Evolutionary conservation across 164 flowering plant genomes (phyloP), one percentile per base, ranked within the genome.

Genomic region (Magnolia sinica): DNA sequence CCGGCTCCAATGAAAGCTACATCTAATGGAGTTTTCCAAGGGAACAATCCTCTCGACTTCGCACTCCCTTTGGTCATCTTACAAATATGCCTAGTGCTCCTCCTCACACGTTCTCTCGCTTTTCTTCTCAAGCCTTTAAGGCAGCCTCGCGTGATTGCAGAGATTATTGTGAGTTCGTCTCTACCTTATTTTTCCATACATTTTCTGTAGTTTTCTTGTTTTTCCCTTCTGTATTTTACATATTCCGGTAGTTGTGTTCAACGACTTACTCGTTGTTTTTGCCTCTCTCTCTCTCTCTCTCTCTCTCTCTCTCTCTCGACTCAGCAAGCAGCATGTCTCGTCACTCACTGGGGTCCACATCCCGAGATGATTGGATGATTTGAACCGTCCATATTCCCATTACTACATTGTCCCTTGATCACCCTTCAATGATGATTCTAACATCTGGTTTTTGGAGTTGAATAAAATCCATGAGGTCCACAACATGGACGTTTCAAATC

Each of bases 81-180:
- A 45, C 98, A 95, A 84, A 91, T 95, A 71, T 88, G 92, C 45
- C 7, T 37, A 37, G 45, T 37, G 45, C 7, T 37, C 0, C 0
- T 5, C 45, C 7, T 37, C 45, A 37, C 45, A 37, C 81, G 73
- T 95, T 14, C 97, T 91, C 92, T 95, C 58, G 97, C 92, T 49
- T 82, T 78, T 77, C 73, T 91, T 50, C 76, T 93, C 7, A 86
- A 81, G 76, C 98, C 98, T 1, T 61, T 92, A 1, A 76, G 97
- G 14, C 98, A 95, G 77, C 98, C 98, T 23, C 95, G 98, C 1
- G 98, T 95, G 16, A 89, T 92, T 59, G 98, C 97, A 1, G 98
- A 93, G 85, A 87, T 93, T 73, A 74, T 92, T 58, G 98, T 91
- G 77, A 81, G 92, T 86, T 66, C 52, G 31, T 61, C 68, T 63